A percentile compares a stretch with the other conserved stretches of the same genome.
Evolutionary conservation across 2,329 filamentous ascomycete genomes (phyloP).

Genomic region (Verticillium nonalfalfae): DNA sequence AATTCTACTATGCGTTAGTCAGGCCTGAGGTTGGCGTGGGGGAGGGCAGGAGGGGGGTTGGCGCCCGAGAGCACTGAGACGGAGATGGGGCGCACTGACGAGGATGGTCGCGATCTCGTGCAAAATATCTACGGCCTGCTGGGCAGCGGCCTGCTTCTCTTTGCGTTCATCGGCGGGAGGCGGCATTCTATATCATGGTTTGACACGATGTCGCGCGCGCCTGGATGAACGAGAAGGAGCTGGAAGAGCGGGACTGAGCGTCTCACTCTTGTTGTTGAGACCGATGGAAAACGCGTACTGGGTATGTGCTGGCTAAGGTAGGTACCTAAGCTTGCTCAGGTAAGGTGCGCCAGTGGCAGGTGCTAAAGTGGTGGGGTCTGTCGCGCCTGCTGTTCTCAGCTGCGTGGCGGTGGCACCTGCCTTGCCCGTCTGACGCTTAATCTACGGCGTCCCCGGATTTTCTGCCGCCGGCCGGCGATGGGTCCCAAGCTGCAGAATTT

Average conservation of each 20-base stretch:
- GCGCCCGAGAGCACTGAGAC: too few relatives aligned
- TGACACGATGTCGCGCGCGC: neutral
- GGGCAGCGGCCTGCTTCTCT: slow-evolving; percentile 69
- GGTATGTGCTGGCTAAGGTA: too few relatives aligned
- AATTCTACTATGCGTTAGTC: slow-evolving; percentile 58
- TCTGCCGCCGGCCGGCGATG: neutral
- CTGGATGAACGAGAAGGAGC: neutral
- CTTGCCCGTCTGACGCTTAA: neutral
- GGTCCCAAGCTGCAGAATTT: neutral
- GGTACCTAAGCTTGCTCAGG: too few relatives aligned
- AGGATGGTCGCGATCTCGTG: slow-evolving; percentile 85
- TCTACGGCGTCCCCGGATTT: neutral
- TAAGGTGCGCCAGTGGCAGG: neutral
- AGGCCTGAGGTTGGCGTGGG: neutral
- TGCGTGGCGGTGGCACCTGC: neutral
- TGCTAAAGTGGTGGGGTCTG: neutral
- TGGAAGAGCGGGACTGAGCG: neutral
- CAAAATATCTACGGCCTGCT: slow-evolving; percentile 76
- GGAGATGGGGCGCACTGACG: slow-evolving; percentile 41
- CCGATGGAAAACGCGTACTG: too few relatives aligned
- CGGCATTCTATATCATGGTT: slow-evolving; percentile 19
- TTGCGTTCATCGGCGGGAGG: slow-evolving; percentile 39
- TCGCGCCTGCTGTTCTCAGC: neutral
- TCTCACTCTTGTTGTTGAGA: neutral
- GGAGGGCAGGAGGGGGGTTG: neutral